These are phyloP conservation scores for Sabuloglossum arenarium DNA, from an alignment of 495 filamentous ascomycete species.

Conservation along the genomic window DNA sequence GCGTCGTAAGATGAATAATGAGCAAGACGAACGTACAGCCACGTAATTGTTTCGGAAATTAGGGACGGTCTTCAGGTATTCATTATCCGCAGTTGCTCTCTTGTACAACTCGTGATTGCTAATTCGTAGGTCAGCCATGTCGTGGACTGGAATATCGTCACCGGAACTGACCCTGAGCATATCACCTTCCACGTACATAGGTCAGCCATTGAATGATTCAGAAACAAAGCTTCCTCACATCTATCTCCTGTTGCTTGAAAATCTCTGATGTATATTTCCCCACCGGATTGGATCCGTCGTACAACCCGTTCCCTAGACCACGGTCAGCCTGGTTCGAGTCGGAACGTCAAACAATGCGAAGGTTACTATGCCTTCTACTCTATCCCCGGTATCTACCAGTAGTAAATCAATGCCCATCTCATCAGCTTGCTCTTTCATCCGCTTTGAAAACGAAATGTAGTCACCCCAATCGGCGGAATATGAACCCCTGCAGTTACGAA, in stretches of 20 bases:
- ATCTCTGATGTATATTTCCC: slow-evolving; percentile 78
- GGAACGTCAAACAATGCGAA: background rate
- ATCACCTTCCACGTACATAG: slow-evolving; percentile 16
- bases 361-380: slow-evolving; percentile 40
- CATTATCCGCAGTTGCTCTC: slow-evolving; percentile 46
- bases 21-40: slow-evolving; percentile 17
- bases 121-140: background rate
- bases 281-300: slow-evolving; percentile 72
- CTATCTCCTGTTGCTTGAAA: slow-evolving; percentile 57
- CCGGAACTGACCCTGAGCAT: slow-evolving; percentile 30
- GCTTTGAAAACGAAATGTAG: slow-evolving; percentile 79
- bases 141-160: background rate
- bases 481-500: slow-evolving; percentile 33
- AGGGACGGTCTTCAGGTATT: slow-evolving; percentile 58
- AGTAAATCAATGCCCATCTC: slow-evolving; percentile 60
- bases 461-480: slow-evolving; percentile 96
- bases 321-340: slow-evolving; percentile 13
- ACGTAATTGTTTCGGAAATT: slow-evolving; percentile 58
- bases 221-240: slow-evolving; percentile 23
- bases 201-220: background rate
- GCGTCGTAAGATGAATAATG: background rate
- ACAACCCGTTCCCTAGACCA: slow-evolving; percentile 49
- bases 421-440: slow-evolving; percentile 61
- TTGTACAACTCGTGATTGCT: slow-evolving; percentile 92
- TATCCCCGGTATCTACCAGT: slow-evolving; percentile 83